phyloP scores from a whole-genome alignment of 345 rosid species.

The Rhodamnia argentea region DNA sequence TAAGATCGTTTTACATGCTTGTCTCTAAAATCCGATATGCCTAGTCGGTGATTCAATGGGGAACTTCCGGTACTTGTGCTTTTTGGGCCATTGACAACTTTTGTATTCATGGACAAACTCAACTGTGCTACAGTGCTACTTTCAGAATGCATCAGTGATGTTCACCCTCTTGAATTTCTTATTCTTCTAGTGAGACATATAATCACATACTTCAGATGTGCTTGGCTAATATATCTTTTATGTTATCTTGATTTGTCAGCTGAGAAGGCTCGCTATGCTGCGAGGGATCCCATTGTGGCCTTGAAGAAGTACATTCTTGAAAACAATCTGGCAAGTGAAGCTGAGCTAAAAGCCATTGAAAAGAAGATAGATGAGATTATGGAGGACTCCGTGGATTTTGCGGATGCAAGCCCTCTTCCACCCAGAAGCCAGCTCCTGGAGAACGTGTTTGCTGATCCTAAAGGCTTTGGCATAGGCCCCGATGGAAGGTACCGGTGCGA shows the following conservation, averaged over 20 bases:
- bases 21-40: not conserved
- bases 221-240: not conserved
- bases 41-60: not conserved
- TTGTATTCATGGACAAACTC: not conserved
- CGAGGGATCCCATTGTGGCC: conserved; percentile 42
- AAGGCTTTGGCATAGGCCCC: conserved; percentile 46
- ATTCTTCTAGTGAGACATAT: not conserved
- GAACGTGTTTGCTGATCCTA: conserved; percentile 49
- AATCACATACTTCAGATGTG: not conserved
- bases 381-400: conserved; percentile 51
- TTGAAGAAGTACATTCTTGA: conserved; percentile 38
- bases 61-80: not conserved
- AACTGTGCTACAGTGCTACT: not conserved
- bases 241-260: conserved; percentile 4
- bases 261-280: conserved; percentile 43
- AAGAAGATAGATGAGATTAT: conserved; percentile 43
- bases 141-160: not conserved
- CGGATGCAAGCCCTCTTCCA: conserved; percentile 41
- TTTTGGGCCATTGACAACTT: not conserved
- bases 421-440: conserved; percentile 40
- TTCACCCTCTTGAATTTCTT: not conserved
- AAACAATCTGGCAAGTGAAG: conserved; percentile 35
- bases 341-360: conserved; percentile 35
- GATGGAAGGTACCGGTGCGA: conserved; percentile 45
- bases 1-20: not conserved